These are phyloP conservation scores for Phytophthora sp. DNA, from an alignment of 352 stramenopile genomes.

Conservation along the genomic window DNA sequence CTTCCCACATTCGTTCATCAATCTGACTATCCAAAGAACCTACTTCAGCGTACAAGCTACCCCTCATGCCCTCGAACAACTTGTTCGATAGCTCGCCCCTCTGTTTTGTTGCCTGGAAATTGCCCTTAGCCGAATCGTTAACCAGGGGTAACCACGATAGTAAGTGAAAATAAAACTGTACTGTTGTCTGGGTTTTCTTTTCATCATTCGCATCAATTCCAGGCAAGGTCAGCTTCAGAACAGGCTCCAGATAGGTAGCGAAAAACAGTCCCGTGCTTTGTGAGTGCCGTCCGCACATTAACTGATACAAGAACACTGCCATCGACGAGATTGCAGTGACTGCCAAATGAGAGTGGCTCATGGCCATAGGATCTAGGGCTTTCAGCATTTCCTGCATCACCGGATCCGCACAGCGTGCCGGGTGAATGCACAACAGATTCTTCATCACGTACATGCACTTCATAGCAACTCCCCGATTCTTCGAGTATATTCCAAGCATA, in stretches of 20 bases:
- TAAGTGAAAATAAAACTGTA: constrained; percentile 72
- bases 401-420: constrained; percentile 36
- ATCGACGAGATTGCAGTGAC: constrained; percentile 75
- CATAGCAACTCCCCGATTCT: constrained; percentile 61
- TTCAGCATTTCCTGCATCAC: constrained; percentile 80
- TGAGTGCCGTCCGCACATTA: constrained; percentile 65
- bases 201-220: constrained; percentile 84
- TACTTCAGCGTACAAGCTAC: constrained; percentile 48
- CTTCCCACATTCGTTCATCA: constrained; percentile 65
- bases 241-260: constrained; percentile 55
- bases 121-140: constrained; percentile 60
- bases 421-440: constrained; percentile 65
- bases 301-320: constrained; percentile 59
- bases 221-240: constrained; percentile 67
- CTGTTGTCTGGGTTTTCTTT: constrained; percentile 70
- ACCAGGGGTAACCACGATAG: constrained; percentile 75
- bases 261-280: constrained; percentile 58
- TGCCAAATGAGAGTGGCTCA: constrained; percentile 78
- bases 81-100: constrained; percentile 34
- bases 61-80: constrained; percentile 53
- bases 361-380: constrained; percentile 64
- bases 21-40: constrained; percentile 30
- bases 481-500: constrained; percentile 79
- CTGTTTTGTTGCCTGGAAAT: constrained; percentile 45
- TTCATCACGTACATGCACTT: constrained; percentile 80